Evolutionary conservation across 345 rosid species (phyloP).

Genomic region (Sonneratia caseolaris): DNA sequence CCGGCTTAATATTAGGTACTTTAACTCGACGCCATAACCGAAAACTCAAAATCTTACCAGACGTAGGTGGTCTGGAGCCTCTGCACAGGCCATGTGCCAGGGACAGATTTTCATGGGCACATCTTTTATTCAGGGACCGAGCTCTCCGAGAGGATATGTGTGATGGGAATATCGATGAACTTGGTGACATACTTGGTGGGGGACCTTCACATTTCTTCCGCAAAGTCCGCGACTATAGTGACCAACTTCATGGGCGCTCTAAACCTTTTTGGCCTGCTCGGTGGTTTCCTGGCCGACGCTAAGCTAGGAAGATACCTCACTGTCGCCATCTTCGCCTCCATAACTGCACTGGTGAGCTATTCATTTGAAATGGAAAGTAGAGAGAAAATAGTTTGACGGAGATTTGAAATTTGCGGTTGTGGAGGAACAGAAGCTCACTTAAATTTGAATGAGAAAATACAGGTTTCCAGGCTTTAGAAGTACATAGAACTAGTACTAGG

Average conservation of each 20-base stretch:
- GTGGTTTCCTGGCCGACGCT: constrained; percentile 93
- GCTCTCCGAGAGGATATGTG: constrained; percentile 83
- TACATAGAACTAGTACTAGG: no score
- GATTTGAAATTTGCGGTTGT: background rate
- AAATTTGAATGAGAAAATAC: background rate
- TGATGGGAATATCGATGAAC: constrained; percentile 87
- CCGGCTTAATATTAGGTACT: constrained; percentile 82
- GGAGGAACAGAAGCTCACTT: background rate
- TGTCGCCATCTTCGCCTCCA: constrained; percentile 51
- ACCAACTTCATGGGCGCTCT: constrained; percentile 94
- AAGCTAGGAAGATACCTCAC: constrained; percentile 74
- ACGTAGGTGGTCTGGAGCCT: background rate
- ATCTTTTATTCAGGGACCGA: constrained; percentile 46
- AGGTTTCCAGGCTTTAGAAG: no score
- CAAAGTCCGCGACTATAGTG: constrained; percentile 71
- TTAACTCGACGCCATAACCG: background rate
- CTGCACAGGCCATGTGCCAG: background rate
- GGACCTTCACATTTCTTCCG: constrained; percentile 61
- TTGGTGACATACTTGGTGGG: constrained; percentile 77
- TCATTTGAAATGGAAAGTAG: background rate
- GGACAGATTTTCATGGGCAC: background rate
- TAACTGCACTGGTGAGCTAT: constrained; percentile 55
- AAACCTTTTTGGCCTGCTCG: constrained; percentile 71
- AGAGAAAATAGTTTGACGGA: background rate
- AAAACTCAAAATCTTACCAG: background rate